phyloP scores from a whole-genome alignment of 495 filamentous ascomycete genomes.

The Hypoxylon fragiforme region DNA sequence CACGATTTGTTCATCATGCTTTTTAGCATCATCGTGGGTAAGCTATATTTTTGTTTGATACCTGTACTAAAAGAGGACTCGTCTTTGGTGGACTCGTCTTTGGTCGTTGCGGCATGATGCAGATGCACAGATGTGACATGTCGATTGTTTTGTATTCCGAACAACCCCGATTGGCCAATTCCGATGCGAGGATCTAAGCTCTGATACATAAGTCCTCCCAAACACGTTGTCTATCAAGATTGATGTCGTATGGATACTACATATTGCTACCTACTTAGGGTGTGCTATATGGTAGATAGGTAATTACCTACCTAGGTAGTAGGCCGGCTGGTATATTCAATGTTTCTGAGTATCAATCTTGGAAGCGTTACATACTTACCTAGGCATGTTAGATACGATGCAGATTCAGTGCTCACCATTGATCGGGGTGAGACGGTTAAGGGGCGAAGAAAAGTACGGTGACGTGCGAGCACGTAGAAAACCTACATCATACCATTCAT shows the following conservation, averaged over 20 bases:
- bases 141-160: conserved; percentile 22
- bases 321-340: conserved; percentile 18
- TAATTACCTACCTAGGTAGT: no score
- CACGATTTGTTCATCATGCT: conserved; percentile 29
- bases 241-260: conserved; percentile 13
- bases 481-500: no score
- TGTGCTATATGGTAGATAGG: no score
- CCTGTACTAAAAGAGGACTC: background rate
- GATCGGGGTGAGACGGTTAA: no score
- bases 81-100: no score
- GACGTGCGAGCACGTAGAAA: no score
- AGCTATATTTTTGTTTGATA: conserved; percentile 15
- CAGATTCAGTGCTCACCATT: no score
- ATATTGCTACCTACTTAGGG: no score
- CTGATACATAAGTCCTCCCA: conserved; percentile 16
- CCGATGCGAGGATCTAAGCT: conserved; percentile 14
- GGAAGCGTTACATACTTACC: no score
- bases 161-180: conserved; percentile 31
- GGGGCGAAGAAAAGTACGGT: no score
- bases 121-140: conserved; percentile 10
- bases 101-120: conserved; percentile 5
- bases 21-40: conserved; percentile 8
- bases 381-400: no score
- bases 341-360: no score
- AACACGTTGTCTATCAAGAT: conserved; percentile 30